Base-by-base conservation (phyloP, 2,329 filamentous ascomycete genomes). In the Aspergillus sp. region DNA sequence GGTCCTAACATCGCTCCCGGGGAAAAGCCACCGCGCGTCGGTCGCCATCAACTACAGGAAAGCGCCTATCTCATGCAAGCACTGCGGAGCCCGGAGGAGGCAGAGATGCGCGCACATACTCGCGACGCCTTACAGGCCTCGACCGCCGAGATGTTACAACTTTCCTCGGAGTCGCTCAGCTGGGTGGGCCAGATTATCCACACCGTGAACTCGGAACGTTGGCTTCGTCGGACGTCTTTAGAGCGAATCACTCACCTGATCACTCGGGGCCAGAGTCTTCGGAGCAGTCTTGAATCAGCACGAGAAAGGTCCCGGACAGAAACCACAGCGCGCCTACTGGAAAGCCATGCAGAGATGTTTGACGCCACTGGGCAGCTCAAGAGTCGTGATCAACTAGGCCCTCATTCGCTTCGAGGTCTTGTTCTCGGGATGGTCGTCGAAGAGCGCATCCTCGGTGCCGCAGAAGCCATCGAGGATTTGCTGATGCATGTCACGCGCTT, bases 371-470 rank as follows among this genome's bases (percentile, higher is more conserved):
- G 70, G 3, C 64, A 68, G 0, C 64, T 72, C 2, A 71, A 69
- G 0, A 31, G 68, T 68, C 11, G 59, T 77, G 7, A 65, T 65
- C 3, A 70, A 68, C 0, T 78, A 73, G 47, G 72, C 71, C n/a
- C 82, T 78, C 78, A 55, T 82, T 10, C 74, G 73, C 51, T 82
- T 2, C 70, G 72, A 0, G 78, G 77, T 1, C 71, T 83, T 18
- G 68, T 81, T 2, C 61, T 80, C 3, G 74, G 75, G 12, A 80
- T 83, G 76, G 77, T 81, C 2, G 69, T 80, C 6, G 80, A 82
- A 56, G 80, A 82, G 31, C 39, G 63, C 73, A 78, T 4, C 71
- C 82, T 9, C 56, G 47, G 32, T 14, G 29, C 50, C 3, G 58
- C 58, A 5, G 29, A 53, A 9, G 32, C 55, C 3, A 31, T 55